Percentiles rank a stretch among this genome's conserved stretches.
Evolutionary conservation across 768 basidiomycete genomes (phyloP).

Genomic region (Cystofilobasidium bisporidii): DNA sequence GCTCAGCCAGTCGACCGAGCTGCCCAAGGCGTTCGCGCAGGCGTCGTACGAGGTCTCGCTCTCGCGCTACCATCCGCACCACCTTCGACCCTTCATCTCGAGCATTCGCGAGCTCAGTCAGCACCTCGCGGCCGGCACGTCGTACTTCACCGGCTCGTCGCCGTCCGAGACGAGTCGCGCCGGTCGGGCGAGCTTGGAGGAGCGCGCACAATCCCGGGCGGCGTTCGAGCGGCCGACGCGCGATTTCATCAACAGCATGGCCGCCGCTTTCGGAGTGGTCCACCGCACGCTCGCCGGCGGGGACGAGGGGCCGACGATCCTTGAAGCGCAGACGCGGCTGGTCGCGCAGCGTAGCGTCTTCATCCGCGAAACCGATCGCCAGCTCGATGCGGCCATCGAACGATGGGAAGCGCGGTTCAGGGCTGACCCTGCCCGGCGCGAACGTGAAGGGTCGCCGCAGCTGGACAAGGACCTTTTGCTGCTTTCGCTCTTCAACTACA

Average conservation of each 20-base stretch:
- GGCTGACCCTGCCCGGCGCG: neutral
- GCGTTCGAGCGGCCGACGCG: constrained; percentile 18
- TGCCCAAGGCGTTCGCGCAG: neutral
- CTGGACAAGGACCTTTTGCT: constrained; percentile 24
- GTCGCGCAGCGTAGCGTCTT: neutral
- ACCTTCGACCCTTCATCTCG: constrained; percentile 21
- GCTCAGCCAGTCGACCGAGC: constrained; percentile 10
- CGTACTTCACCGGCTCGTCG: constrained; percentile 10
- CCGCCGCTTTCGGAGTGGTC: constrained; percentile 10
- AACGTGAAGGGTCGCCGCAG: neutral
- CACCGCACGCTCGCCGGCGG: constrained; percentile 17
- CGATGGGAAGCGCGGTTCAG: constrained; percentile 17
- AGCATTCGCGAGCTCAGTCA: constrained; percentile 9
- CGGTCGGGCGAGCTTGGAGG: neutral
- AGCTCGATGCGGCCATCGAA: constrained; percentile 14
- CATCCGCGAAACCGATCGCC: constrained; percentile 9
- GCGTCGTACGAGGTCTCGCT: constrained; percentile 15
- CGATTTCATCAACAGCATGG: constrained; percentile 1
- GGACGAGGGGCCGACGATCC: neutral
- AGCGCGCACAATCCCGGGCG: neutral
- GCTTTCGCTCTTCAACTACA: constrained; percentile 20
- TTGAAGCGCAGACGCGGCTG: constrained; percentile 1
- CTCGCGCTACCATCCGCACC: constrained; percentile 11
- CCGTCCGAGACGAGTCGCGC: neutral
- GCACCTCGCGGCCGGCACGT: constrained; percentile 19